Percentiles rank a stretch among this genome's conserved stretches.
Evolutionary conservation across 2,329 filamentous ascomycete genomes (phyloP).

Genomic region (Pseudogymnoascus sp.): DNA sequence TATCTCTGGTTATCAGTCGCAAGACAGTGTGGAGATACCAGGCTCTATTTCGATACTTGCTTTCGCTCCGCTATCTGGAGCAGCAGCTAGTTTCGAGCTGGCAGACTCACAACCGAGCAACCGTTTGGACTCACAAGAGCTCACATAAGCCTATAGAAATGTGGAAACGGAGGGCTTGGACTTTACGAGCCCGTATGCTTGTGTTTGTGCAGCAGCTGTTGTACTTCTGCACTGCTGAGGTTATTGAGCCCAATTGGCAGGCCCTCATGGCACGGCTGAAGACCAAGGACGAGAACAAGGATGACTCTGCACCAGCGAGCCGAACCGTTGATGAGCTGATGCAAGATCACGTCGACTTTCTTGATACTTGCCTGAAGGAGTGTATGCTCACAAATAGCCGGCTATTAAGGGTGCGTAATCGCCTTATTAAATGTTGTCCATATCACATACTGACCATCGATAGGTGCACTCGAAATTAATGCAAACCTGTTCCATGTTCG

Average conservation of each 20-base stretch:
- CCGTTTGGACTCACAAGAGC: slow-evolving; percentile 76
- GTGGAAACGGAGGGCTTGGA: slow-evolving; percentile 93
- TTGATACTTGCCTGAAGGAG: slow-evolving; percentile 96
- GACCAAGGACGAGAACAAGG: slow-evolving; percentile 44
- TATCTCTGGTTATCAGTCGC: slow-evolving; percentile 89
- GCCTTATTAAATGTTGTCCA: slow-evolving; percentile 11
- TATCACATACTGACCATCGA: background rate
- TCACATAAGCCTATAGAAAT: slow-evolving; percentile 68
- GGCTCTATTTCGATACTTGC: slow-evolving; percentile 85
- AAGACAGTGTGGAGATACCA: slow-evolving; percentile 98
- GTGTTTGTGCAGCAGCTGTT: slow-evolving; percentile 94
- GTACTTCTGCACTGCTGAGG: slow-evolving; percentile 94
- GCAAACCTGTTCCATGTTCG: slow-evolving; percentile 92
- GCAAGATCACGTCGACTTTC: slow-evolving; percentile 97
- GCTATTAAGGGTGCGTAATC: slow-evolving; percentile 65
- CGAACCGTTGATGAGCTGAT: slow-evolving; percentile 94
- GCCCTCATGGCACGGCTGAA: slow-evolving; percentile 83
- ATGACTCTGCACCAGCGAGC: slow-evolving; percentile 31
- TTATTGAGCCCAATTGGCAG: slow-evolving; percentile 97
- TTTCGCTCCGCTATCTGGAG: slow-evolving; percentile 85
- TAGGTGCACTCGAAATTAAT: slow-evolving; percentile 97
- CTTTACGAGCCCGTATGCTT: slow-evolving; percentile 84
- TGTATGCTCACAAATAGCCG: slow-evolving; percentile 99
- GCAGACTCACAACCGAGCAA: slow-evolving; percentile 78
- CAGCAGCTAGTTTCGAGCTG: slow-evolving; percentile 79